These are phyloP conservation scores for Entelexis paramagnoliae DNA, from an alignment of 1,139 yeast genomes.

Conservation along the genomic window DNA sequence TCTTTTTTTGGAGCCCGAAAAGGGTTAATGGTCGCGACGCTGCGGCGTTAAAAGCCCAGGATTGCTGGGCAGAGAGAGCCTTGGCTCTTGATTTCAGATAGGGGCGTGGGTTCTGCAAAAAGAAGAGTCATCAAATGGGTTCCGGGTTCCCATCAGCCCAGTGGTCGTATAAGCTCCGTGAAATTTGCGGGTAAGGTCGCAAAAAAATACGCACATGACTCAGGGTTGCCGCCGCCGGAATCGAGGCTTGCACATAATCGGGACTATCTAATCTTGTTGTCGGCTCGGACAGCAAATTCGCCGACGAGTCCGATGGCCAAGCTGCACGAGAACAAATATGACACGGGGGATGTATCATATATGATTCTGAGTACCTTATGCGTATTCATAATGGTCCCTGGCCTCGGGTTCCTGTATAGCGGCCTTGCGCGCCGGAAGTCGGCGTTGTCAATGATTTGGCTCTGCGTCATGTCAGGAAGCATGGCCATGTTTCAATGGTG, in stretches of 20 bases:
- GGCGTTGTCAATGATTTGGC: conserved; percentile 83
- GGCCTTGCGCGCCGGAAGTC: conserved; percentile 89
- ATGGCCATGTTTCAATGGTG: conserved; percentile 91
- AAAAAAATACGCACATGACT: conserved; percentile 1
- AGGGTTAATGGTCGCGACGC: too few species aligned
- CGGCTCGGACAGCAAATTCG: not conserved
- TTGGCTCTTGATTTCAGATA: not conserved
- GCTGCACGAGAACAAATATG: conserved; percentile 30
- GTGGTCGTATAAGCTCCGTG: not conserved
- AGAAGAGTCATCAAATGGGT: not conserved
- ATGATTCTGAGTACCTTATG: conserved; percentile 50
- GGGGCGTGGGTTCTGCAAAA: not conserved
- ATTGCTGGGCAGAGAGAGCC: not conserved
- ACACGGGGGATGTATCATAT: conserved; percentile 45
- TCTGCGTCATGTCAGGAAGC: conserved; percentile 59
- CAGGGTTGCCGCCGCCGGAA: conserved; percentile 2
- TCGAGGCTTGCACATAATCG: conserved; percentile 3
- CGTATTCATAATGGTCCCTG: conserved; percentile 90
- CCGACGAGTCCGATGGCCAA: conserved; percentile 13
- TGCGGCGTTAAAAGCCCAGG: too few species aligned
- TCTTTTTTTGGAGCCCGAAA: too few species aligned
- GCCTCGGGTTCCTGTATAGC: conserved; percentile 83
- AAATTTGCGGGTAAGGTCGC: not conserved
- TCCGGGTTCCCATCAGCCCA: not conserved
- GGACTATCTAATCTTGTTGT: not conserved